Conservation (phyloP, 768 basidiomycete species). For the Favolaschia claudopus region DNA sequence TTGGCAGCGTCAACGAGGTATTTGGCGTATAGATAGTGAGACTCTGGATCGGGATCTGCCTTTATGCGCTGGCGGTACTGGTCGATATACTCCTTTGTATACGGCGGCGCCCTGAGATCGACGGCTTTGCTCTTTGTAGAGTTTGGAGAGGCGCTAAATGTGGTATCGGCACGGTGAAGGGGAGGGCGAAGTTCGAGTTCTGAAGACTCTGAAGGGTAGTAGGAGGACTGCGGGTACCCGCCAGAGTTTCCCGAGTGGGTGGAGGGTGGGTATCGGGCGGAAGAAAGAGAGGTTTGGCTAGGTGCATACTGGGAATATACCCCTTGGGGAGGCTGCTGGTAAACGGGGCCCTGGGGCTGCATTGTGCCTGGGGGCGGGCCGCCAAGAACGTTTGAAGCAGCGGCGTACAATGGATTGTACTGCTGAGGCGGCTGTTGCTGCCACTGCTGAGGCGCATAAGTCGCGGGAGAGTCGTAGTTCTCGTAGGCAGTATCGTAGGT, state of each 20-base stretch:
- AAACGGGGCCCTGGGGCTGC: slow-evolving; percentile 26
- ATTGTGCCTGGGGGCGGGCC: slow-evolving; percentile 61
- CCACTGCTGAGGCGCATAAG: slow-evolving; percentile 21
- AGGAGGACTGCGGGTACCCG: slow-evolving; percentile 25
- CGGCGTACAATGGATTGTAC: slow-evolving; percentile 71
- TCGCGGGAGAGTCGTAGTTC: slow-evolving; percentile 28
- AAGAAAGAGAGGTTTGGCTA: slow-evolving; percentile 35
- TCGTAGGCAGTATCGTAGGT: too few relatives aligned
- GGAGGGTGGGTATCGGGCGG: slow-evolving; percentile 36
- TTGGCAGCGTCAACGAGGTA: slow-evolving; percentile 98
- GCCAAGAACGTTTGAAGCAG: slow-evolving; percentile 83
- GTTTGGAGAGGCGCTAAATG: slow-evolving; percentile 61
- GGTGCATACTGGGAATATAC: slow-evolving; percentile 24
- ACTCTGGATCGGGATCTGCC: slow-evolving; percentile 96
- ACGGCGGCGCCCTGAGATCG: slow-evolving; percentile 84
- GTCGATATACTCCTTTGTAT: slow-evolving; percentile 96
- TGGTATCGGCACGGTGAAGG: slow-evolving; percentile 65
- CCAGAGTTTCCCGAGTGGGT: slow-evolving; percentile 32
- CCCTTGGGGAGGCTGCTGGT: slow-evolving; percentile 35
- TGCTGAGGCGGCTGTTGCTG: slow-evolving; percentile 41
- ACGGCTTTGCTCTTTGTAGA: slow-evolving; percentile 81
- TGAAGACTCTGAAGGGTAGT: slow-evolving; percentile 37
- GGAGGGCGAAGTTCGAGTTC: slow-evolving; percentile 68
- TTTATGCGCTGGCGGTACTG: slow-evolving; percentile 98
- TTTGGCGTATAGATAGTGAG: slow-evolving; percentile 97